Evolutionary conservation across 768 basidiomycete species (phyloP).

Genomic region (Lentinula edodes): DNA sequence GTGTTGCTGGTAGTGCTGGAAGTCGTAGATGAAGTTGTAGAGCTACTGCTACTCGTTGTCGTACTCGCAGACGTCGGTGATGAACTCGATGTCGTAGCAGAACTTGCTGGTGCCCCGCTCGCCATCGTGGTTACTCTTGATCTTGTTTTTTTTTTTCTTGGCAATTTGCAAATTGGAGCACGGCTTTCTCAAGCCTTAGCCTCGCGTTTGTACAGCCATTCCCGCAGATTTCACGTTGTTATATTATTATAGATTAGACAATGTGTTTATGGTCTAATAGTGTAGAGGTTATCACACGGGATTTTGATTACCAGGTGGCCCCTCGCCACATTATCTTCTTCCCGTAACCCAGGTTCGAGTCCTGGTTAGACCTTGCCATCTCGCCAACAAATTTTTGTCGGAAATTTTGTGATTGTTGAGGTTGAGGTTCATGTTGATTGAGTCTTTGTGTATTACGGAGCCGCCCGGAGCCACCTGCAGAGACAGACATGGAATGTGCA

Average conservation of each 20-base stretch:
- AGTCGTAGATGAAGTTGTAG: neutral
- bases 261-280: neutral
- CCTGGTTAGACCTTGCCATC: conserved; percentile 2
- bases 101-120: neutral
- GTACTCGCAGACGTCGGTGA: neutral
- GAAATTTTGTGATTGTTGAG: too few species aligned
- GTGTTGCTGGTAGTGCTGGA: neutral
- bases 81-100: neutral
- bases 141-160: too few species aligned
- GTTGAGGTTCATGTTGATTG: too few species aligned
- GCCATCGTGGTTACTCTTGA: neutral
- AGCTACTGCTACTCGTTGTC: neutral
- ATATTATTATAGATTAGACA: too few species aligned
- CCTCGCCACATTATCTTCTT: neutral
- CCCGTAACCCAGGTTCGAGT: conserved; percentile 8
- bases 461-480: too few species aligned
- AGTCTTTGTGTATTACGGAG: too few species aligned
- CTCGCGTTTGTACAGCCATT: too few species aligned
- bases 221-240: too few species aligned
- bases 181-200: too few species aligned
- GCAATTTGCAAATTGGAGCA: too few species aligned
- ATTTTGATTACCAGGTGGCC: neutral
- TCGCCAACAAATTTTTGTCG: too few species aligned
- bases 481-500: too few species aligned
- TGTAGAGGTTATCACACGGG: conserved; percentile 2